Evolutionary conservation across 2,329 filamentous ascomycete genomes (phyloP).

Genomic region (Acrocalymma vagum): DNA sequence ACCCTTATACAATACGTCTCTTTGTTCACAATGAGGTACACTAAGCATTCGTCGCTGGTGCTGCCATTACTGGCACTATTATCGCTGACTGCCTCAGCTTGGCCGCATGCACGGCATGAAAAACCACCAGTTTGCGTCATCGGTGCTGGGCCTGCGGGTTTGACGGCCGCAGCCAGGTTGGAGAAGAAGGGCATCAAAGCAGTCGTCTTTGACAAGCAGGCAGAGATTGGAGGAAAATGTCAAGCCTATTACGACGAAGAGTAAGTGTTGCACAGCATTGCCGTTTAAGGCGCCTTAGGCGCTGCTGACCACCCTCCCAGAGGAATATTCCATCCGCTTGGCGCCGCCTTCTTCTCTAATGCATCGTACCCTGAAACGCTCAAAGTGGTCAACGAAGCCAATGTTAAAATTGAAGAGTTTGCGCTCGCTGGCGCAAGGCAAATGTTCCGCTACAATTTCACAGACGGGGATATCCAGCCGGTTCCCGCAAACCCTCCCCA

Average conservation of each 20-base stretch:
- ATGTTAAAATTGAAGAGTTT: constrained; percentile 41
- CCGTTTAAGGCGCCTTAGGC: constrained; percentile 23
- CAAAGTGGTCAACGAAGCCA: constrained; percentile 42
- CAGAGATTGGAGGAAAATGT: constrained; percentile 46
- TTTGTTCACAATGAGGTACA: constrained; percentile 21
- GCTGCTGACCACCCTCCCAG: constrained; percentile 46
- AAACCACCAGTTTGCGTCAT: constrained; percentile 47
- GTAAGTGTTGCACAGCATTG: constrained; percentile 41
- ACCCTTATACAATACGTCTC: too few relatives aligned
- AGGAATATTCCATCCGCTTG: constrained; percentile 49
- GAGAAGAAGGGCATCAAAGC: constrained; percentile 45
- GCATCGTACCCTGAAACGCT: constrained; percentile 44
- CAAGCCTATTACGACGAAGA: constrained; percentile 47
- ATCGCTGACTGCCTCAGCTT: constrained; percentile 33
- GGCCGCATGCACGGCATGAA: constrained; percentile 29
- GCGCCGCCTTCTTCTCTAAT: constrained; percentile 50
- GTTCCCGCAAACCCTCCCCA: constrained; percentile 29
- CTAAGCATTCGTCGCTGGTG: constrained; percentile 31
- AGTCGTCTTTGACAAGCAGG: constrained; percentile 46
- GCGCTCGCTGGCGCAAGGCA: constrained; percentile 41
- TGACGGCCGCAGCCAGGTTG: constrained; percentile 43
- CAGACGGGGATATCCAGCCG: constrained; percentile 33
- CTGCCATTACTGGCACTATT: constrained; percentile 30
- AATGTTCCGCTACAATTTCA: constrained; percentile 44
- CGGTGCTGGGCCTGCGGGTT: constrained; percentile 46